Percentiles rank a stretch among this genome's conserved stretches.
Conservation (phyloP, 225 moss, liverwort and hornwort genomes). For the Antitrichia curtipendula region DNA sequence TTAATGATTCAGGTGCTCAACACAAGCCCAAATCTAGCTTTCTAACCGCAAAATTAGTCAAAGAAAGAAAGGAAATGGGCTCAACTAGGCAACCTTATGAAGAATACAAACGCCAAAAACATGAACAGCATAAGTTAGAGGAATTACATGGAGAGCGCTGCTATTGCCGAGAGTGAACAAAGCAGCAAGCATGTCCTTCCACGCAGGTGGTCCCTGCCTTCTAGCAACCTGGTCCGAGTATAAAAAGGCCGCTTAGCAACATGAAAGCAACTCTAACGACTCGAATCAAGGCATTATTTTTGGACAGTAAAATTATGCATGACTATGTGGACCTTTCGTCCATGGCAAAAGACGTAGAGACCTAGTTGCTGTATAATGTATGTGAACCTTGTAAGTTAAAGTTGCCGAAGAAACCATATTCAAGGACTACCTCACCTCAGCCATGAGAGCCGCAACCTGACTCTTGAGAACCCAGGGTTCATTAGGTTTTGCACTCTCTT, state of each 20-base stretch:
- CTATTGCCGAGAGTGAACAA: constrained; percentile 58
- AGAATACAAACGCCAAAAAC: not conserved
- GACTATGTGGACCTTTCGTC: not conserved
- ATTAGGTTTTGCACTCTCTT: constrained; percentile 63
- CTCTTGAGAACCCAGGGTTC: constrained; percentile 90
- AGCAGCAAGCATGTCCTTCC: constrained; percentile 78
- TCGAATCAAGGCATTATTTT: not conserved
- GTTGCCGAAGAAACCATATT: not conserved
- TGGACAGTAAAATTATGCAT: not conserved
- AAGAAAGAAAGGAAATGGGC: not conserved
- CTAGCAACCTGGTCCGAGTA: constrained; percentile 58
- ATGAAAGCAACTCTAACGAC: not conserved
- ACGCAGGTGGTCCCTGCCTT: constrained; percentile 70
- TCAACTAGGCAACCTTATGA: not conserved
- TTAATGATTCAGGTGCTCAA: not conserved
- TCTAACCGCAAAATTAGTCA: not conserved
- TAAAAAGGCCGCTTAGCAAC: not conserved
- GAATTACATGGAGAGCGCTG: constrained; percentile 69
- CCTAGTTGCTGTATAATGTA: not conserved
- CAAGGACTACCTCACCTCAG: constrained; percentile 50
- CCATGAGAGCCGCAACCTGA: constrained; percentile 92
- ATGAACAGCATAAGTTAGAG: not conserved
- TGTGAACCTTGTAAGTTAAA: not conserved
- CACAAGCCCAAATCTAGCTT: not conserved
- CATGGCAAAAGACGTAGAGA: not conserved